A percentile compares a stretch with the other conserved stretches of the same genome.
These are phyloP conservation scores for cucumber (Cucumis sativus) DNA, from an alignment of 306 rosid genomes.

Conservation along the genomic window Cucumber_9930_V3 NC_026657.2:17610001-17610500, in stretches of 20 bases:
- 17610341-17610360: constrained; percentile 99
- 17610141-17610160: not conserved
- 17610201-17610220: not conserved
- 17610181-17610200: not conserved
- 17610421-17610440: constrained; percentile 94
- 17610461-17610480: constrained; percentile 42
- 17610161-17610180: not conserved
- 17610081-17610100: not conserved
- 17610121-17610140: not conserved
- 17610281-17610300: not conserved
- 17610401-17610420: constrained; percentile 99
- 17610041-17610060: not conserved
- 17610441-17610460: constrained; percentile 84
- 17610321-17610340: constrained; percentile 46
- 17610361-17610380: constrained; percentile 89
- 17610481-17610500: constrained; percentile 33
- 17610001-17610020: not conserved
- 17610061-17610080: not conserved
- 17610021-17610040: not conserved
- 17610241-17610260: not conserved
- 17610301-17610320: not conserved
- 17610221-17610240: not conserved
- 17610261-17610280: not conserved
- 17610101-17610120: not conserved
- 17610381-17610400: constrained; percentile 99